A percentile compares a stretch with the other conserved stretches of the same genome.
phyloP scores from a whole-genome alignment of 441 rosid genomes.

The Populus hybrid region DNA sequence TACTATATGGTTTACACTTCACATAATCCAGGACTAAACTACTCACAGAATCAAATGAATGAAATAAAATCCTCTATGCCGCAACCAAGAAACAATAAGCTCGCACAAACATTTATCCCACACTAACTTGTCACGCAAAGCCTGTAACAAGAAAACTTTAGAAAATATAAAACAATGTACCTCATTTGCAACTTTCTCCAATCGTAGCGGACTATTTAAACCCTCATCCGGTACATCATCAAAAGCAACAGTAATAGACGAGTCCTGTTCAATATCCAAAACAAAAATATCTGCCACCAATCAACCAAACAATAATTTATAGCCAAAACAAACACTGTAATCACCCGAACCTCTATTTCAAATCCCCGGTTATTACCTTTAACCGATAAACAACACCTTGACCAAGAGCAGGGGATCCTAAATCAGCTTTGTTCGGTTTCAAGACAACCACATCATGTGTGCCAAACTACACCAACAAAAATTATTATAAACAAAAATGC shows the following conservation, averaged over 20 bases:
- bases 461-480: slow-evolving; percentile 50
- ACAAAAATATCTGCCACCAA: slow-evolving; percentile 6
- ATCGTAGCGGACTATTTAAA: slow-evolving; percentile 62
- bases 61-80: neutral
- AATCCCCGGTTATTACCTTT: slow-evolving; percentile 44
- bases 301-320: slow-evolving; percentile 10
- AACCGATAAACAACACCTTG: slow-evolving; percentile 95
- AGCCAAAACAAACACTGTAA: slow-evolving; percentile 8
- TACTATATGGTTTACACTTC: neutral
- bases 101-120: slow-evolving; percentile 3
- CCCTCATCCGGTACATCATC: slow-evolving; percentile 96
- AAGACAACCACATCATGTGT: slow-evolving; percentile 89
- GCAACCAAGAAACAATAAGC: slow-evolving; percentile 9
- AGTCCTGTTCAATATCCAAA: slow-evolving; percentile 45
- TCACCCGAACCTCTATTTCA: slow-evolving; percentile 4
- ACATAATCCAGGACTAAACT: neutral
- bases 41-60: neutral
- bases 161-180: slow-evolving; percentile 26
- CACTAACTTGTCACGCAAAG: neutral
- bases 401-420: slow-evolving; percentile 81
- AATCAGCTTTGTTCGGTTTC: slow-evolving; percentile 81
- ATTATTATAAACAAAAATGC: neutral
- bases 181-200: slow-evolving; percentile 96
- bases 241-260: slow-evolving; percentile 83
- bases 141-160: neutral